These are phyloP conservation scores for Bimuria novae-zelandiae DNA, from an alignment of 2,329 filamentous ascomycete genomes.

Conservation along the genomic window DNA sequence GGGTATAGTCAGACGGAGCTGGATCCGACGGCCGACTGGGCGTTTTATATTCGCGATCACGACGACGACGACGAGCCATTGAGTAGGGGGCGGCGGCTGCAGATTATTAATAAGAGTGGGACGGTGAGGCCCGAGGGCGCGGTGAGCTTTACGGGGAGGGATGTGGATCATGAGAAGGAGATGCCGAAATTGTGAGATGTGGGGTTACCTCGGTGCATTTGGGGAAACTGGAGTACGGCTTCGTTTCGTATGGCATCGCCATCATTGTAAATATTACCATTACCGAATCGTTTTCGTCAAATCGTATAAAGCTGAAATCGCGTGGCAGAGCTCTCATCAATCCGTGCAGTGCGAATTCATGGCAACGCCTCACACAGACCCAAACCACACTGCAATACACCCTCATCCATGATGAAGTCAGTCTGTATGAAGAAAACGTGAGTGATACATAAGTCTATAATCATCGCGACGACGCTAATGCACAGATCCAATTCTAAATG, in stretches of 20 bases:
- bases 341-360: too few relatives aligned
- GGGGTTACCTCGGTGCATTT: too few relatives aligned
- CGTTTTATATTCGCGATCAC: slow-evolving; percentile 40
- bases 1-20: slow-evolving; percentile 43
- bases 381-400: too few relatives aligned
- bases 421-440: not conserved
- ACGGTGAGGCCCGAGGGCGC: slow-evolving; percentile 22
- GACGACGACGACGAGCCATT: slow-evolving; percentile 44
- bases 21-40: slow-evolving; percentile 43
- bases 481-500: not conserved
- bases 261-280: too few relatives aligned
- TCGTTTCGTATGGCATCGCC: not conserved
- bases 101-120: slow-evolving; percentile 38
- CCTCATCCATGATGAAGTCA: not conserved
- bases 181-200: slow-evolving; percentile 26
- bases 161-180: not conserved
- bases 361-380: too few relatives aligned
- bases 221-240: not conserved
- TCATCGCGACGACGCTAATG: not conserved
- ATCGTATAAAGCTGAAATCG: too few relatives aligned
- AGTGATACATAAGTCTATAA: not conserved
- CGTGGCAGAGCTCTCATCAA: too few relatives aligned
- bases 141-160: slow-evolving; percentile 23
- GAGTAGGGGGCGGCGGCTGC: slow-evolving; percentile 29
- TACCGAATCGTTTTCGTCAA: too few relatives aligned